These are phyloP conservation scores for Gonium pectorale DNA, from an alignment of 139 green algal genomes.

Conservation along the genomic window DNA sequence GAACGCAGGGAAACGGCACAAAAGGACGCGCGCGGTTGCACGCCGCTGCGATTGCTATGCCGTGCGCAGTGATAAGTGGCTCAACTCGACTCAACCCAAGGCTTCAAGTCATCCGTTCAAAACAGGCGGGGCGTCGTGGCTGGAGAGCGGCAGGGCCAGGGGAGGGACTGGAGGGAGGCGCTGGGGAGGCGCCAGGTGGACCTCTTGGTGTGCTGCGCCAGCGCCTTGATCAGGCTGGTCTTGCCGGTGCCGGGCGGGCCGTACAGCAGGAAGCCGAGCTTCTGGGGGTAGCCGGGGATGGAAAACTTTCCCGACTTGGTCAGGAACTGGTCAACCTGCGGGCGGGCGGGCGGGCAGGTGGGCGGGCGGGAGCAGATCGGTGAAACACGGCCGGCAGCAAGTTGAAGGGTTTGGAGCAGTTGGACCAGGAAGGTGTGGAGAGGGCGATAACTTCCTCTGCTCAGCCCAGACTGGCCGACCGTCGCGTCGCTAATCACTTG, in stretches of 20 bases:
- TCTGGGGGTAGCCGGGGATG: constrained; percentile 60
- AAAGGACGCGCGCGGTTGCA: too few relatives aligned
- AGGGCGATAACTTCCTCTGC: neutral
- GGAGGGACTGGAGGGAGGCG: too few relatives aligned
- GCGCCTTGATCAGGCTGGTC: constrained; percentile 69
- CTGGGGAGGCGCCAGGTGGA: too few relatives aligned
- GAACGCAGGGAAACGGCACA: too few relatives aligned
- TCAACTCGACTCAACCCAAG: too few relatives aligned
- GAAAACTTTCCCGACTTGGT: constrained; percentile 60
- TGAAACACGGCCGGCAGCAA: neutral
- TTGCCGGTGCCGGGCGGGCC: constrained; percentile 61
- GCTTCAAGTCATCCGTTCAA: too few relatives aligned
- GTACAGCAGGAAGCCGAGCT: constrained; percentile 68
- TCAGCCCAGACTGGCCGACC: neutral
- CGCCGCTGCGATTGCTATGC: too few relatives aligned
- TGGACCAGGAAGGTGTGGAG: neutral
- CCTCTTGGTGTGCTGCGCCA: constrained; percentile 68
- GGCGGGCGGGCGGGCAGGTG: constrained; percentile 4
- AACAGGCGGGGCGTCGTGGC: too few relatives aligned
- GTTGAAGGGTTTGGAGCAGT: neutral
- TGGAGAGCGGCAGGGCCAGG: too few relatives aligned
- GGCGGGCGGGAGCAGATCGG: neutral
- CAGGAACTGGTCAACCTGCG: constrained; percentile 49
- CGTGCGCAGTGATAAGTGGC: too few relatives aligned
- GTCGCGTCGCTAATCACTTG: neutral